Evolutionary conservation across 2,329 filamentous ascomycete genomes (phyloP), one percentile per base, ranked within the genome.

Genomic region (Aspergillus caelatus): DNA sequence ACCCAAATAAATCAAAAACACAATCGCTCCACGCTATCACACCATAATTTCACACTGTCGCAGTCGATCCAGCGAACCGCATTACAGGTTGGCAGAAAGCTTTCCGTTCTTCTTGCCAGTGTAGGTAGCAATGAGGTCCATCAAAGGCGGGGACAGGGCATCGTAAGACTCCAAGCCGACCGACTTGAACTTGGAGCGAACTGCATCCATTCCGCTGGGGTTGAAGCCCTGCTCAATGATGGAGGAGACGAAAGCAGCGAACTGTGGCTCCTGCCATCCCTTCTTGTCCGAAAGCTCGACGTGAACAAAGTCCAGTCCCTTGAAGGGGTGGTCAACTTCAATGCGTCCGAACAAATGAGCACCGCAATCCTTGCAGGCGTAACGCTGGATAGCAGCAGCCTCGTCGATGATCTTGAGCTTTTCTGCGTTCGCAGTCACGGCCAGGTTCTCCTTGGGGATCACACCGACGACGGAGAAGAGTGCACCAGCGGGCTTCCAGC

Each of bases 201-300:
- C 84, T 21, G 80, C 82, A 56, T 81, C 83, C 70, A 89, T 88
- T 41, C 80, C 78, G 19, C 78, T 73, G 0, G 88, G 85, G 54
- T 83, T 75, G 69, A 86, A 89, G 1, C 88, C 89, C 72, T 90
- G 87, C 83, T 91, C 88, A 63, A 91, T 89, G 63, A 90, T 86
- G 61, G 84, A 88, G 41, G 84, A 87, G 45, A 91, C 88, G 64
- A 91, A 91, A 0, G 84, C 89, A 2, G 88, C 88, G 68, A 91
- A 91, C 71, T 90, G 88, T 8, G 88, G 88, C 78, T 89, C 88
- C 77, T 91, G 88, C 88, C 89, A 91, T n/a, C 88, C 88, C 72
- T 84, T 81, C 60, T 83, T 75, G 57, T 83, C 78, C 21, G 83
- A 85, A 52, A 91, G 78, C 77, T 91, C 88, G 1, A 80, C 81